Evolutionary conservation across 2,329 filamentous ascomycete genomes (phyloP).

Genomic region (Chalara sp.): DNA sequence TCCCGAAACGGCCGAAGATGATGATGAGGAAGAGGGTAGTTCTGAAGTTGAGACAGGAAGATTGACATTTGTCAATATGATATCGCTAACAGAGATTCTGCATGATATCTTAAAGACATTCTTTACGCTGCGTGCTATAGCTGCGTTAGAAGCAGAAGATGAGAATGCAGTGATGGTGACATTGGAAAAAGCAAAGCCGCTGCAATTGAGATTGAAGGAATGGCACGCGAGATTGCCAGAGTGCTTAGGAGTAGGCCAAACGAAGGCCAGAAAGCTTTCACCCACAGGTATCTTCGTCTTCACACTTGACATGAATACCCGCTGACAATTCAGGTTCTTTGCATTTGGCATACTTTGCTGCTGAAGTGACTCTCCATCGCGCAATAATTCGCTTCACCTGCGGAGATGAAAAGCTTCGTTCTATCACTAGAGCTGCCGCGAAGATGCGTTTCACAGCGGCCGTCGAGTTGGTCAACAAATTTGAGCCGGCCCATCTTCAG

Average conservation of each 20-base stretch:
- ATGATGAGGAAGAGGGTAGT: slow-evolving; percentile 27
- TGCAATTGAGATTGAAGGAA: slow-evolving; percentile 38
- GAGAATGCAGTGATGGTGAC: slow-evolving; percentile 25
- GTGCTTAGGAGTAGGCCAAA: slow-evolving; percentile 36
- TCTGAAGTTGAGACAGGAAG: slow-evolving; percentile 38
- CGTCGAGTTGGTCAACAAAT: slow-evolving; percentile 33
- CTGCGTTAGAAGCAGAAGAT: slow-evolving; percentile 15
- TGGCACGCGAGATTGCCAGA: slow-evolving; percentile 40
- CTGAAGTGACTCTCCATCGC: slow-evolving; percentile 44
- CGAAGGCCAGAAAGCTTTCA: slow-evolving; percentile 33
- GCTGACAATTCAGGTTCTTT: slow-evolving; percentile 30
- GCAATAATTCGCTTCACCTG: slow-evolving; percentile 40
- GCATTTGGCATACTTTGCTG: slow-evolving; percentile 43
- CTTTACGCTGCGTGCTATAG: slow-evolving; percentile 31
- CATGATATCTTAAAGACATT: slow-evolving; percentile 43
- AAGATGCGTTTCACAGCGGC: slow-evolving; percentile 32
- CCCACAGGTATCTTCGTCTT: slow-evolving; percentile 20
- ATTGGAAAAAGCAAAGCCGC: slow-evolving; percentile 39
- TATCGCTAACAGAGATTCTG: slow-evolving; percentile 43
- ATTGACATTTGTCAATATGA: slow-evolving; percentile 42
- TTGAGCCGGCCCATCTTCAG: slow-evolving; percentile 37
- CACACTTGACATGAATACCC: background rate
- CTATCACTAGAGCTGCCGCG: slow-evolving; percentile 27
- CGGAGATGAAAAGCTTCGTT: slow-evolving; percentile 9
- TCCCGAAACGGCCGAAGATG: slow-evolving; percentile 23